Evolutionary conservation across 495 filamentous ascomycete genomes (phyloP).

Genomic region (Barbatosphaeria neglecta): DNA sequence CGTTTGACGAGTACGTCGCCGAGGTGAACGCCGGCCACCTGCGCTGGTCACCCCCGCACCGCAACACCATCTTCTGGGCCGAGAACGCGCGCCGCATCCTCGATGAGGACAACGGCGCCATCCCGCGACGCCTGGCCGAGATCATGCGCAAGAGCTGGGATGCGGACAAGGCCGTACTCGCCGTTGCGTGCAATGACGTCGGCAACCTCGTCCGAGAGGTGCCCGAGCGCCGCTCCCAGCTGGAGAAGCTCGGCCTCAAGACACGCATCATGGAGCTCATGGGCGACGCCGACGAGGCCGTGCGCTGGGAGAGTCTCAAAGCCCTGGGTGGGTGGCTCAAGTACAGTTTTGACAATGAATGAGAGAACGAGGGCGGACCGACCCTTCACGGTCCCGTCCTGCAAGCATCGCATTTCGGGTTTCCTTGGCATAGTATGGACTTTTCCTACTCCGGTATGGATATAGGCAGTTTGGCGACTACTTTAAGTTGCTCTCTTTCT

Average conservation of each 20-base stretch:
- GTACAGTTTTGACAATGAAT: slow-evolving; percentile 67
- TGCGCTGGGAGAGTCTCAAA: slow-evolving; percentile 89
- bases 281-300: slow-evolving; percentile 76
- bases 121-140: slow-evolving; percentile 74
- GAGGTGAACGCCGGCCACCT: slow-evolving; percentile 84
- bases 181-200: slow-evolving; percentile 92
- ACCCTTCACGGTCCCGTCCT: too few relatives aligned
- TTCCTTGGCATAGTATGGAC: too few relatives aligned
- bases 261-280: slow-evolving; percentile 90
- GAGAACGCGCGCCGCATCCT: slow-evolving; percentile 91
- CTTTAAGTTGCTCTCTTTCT: too few relatives aligned
- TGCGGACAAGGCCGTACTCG: slow-evolving; percentile 87
- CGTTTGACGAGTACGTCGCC: slow-evolving; percentile 88
- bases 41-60: slow-evolving; percentile 91
- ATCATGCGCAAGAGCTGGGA: slow-evolving; percentile 82
- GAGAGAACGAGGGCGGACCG: slow-evolving; percentile 1
- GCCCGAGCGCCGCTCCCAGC: slow-evolving; percentile 66
- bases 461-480: too few relatives aligned
- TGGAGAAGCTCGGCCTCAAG: slow-evolving; percentile 90
- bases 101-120: slow-evolving; percentile 66
- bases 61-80: slow-evolving; percentile 81
- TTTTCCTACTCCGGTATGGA: too few relatives aligned
- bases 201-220: slow-evolving; percentile 81
- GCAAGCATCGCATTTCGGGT: too few relatives aligned
- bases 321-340: slow-evolving; percentile 90